Percentiles rank a stretch among this genome's conserved stretches.
Evolutionary conservation across 2,329 filamentous ascomycete genomes (phyloP).

Genomic region (Diaporthe sp.): DNA sequence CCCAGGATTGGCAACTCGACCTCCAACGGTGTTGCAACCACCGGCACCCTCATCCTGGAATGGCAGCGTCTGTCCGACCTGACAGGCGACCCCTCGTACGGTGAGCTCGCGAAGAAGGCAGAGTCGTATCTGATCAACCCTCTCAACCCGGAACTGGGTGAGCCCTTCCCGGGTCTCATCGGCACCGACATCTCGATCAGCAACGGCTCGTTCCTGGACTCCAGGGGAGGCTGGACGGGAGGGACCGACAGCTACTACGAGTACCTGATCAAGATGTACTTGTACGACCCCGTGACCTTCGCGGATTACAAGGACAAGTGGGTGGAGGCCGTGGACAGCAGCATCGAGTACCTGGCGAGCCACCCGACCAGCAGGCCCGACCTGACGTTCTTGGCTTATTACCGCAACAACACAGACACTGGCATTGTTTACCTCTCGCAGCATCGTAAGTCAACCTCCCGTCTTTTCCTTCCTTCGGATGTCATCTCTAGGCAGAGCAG

Average conservation of each 20-base stretch:
- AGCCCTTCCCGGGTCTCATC: conserved; percentile 84
- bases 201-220: conserved; percentile 77
- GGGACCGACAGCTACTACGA: conserved; percentile 88
- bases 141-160: conserved; percentile 65
- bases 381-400: conserved; percentile 78
- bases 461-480: neutral
- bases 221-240: conserved; percentile 80
- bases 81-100: conserved; percentile 77
- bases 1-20: conserved; percentile 61
- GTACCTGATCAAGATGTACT: conserved; percentile 91
- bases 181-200: conserved; percentile 76
- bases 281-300: conserved; percentile 80
- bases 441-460: conserved; percentile 58
- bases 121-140: conserved; percentile 80
- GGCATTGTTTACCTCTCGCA: conserved; percentile 57
- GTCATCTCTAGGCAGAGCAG: neutral
- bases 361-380: conserved; percentile 77
- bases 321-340: conserved; percentile 81
- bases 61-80: conserved; percentile 87
- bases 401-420: conserved; percentile 54
- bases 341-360: conserved; percentile 78
- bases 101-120: conserved; percentile 73
- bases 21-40: conserved; percentile 81
- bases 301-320: conserved; percentile 78
- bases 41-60: conserved; percentile 84